These are phyloP conservation scores for Peronospora belbahrii DNA, from an alignment of 352 stramenopile species.

Conservation along the genomic window DNA sequence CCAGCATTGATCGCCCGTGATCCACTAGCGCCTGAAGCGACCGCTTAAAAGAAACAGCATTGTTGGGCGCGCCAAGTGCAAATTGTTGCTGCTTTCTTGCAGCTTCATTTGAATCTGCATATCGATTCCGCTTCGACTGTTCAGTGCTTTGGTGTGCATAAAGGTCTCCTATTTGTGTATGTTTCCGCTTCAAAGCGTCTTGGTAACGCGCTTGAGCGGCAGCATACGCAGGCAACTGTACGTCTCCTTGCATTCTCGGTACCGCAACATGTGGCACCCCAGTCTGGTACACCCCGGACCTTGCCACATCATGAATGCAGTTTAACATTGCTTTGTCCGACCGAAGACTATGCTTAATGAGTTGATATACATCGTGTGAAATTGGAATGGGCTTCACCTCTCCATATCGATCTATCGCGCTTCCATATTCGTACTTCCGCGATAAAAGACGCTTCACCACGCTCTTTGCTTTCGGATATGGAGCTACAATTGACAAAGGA, in stretches of 20 bases:
- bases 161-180: slow-evolving; percentile 16
- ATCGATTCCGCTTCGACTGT: slow-evolving; percentile 28
- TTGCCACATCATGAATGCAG: slow-evolving; percentile 10
- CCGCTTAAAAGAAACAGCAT: slow-evolving; percentile 35
- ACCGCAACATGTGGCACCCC: slow-evolving; percentile 14
- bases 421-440: slow-evolving; percentile 49
- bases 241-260: slow-evolving; percentile 20
- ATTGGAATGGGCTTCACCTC: slow-evolving; percentile 28
- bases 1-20: slow-evolving; percentile 57
- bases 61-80: slow-evolving; percentile 5
- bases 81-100: slow-evolving; percentile 19
- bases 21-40: slow-evolving; percentile 60
- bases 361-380: slow-evolving; percentile 40
- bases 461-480: slow-evolving; percentile 35
- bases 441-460: slow-evolving; percentile 34
- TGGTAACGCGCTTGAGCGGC: slow-evolving; percentile 21
- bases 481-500: slow-evolving; percentile 25
- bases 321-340: slow-evolving; percentile 19
- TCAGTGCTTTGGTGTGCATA: slow-evolving; percentile 25
- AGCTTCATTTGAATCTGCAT: slow-evolving; percentile 7
- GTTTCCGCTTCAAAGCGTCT: slow-evolving; percentile 34
- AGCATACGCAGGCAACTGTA: slow-evolving; percentile 20
- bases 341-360: slow-evolving; percentile 23
- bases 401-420: slow-evolving; percentile 26
- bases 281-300: slow-evolving; percentile 10